These are phyloP conservation scores for Rhizopogon parksii DNA, from an alignment of 1,284 basidiomycete species.

Conservation along the genomic window DNA sequence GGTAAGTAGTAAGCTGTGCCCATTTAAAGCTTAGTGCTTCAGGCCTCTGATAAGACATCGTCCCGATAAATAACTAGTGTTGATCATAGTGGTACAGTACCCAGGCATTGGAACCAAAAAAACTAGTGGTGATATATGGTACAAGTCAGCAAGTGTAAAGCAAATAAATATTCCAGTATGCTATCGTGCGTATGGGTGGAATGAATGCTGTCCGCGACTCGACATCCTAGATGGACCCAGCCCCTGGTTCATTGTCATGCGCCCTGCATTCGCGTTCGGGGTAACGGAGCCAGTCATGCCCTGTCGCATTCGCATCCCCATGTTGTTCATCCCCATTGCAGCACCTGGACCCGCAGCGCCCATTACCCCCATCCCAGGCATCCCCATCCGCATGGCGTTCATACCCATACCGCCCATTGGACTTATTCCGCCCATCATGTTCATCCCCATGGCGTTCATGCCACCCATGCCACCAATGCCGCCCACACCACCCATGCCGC, in stretches of 20 bases:
- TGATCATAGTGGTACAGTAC: no score
- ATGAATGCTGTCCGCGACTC: constrained; percentile 51
- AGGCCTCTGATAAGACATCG: no score
- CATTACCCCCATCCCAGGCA: constrained; percentile 21
- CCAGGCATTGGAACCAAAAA: no score
- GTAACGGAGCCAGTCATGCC: constrained; percentile 29
- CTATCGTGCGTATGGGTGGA: constrained; percentile 55
- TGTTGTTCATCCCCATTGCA: constrained; percentile 22
- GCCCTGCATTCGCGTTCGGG: constrained; percentile 30
- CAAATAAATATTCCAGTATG: constrained; percentile 1
- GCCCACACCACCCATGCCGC: constrained; percentile 26
- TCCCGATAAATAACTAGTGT: no score
- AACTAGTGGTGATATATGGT: constrained; percentile 24
- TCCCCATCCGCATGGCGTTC: constrained; percentile 20
- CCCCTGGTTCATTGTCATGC: constrained; percentile 37
- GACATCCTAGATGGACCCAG: constrained; percentile 48
- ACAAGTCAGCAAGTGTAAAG: constrained; percentile 18
- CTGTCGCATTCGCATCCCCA: constrained; percentile 27
- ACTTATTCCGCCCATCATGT: constrained; percentile 25
- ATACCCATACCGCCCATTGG: constrained; percentile 26
- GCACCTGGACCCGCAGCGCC: constrained; percentile 19
- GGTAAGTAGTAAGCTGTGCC: no score
- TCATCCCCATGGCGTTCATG: constrained; percentile 18
- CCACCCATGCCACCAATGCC: constrained; percentile 24
- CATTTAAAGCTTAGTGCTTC: no score